Base-by-base conservation (phyloP, 1,284 basidiomycete species). In the Salmacisia buchloeana region DNA sequence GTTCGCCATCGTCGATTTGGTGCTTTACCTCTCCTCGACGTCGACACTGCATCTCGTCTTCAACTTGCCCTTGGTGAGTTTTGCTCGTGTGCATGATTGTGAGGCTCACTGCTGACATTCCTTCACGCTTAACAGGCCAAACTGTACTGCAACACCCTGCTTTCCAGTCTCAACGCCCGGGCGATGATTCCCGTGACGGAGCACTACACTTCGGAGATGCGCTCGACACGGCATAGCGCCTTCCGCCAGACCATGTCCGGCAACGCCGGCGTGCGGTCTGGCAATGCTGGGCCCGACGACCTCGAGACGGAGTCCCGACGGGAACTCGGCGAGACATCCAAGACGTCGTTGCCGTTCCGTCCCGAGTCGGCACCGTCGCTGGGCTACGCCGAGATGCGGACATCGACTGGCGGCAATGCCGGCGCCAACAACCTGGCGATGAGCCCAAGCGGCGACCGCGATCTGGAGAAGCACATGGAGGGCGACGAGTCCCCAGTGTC, bases 61-160 rank as follows among this genome's bases (percentile, higher is more conserved):
- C 69, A 75, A 75, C 65, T 58, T 76, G 63, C 73, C 74, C 12
- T 63, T 75, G 23, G 46, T 52, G 46, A 52, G 34, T 33, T 21
- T 18, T 12, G n/a, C 6, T 33, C 46, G 15, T 2, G 6, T 33
- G 9, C 3, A 46, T 10, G 10, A 10, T n/a, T 18, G 45, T 10
- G 45, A 46, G 15, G 18, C 23, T 46, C 45, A 18, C 36, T 38
- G 9, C 18, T 38, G 36, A 10, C 36, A 38, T 38, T 9, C 36
- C 9, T 18, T 9, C 36, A 38, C 46, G n/a, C n/a, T n/a, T 9
- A 2, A 52, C 21, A 52, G 46, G 69, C 74, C 60, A 76, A 76
- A 71, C 72, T 76, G 23, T 76, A 76, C 58, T 68, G 72, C 74
- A 76, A 76, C 69, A 72, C 74, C 59, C 63, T 76, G 54, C 70